phyloP scores from a whole-genome alignment of 2,329 filamentous ascomycete species.

The Aspergillus pseudoviridinutans region DNA sequence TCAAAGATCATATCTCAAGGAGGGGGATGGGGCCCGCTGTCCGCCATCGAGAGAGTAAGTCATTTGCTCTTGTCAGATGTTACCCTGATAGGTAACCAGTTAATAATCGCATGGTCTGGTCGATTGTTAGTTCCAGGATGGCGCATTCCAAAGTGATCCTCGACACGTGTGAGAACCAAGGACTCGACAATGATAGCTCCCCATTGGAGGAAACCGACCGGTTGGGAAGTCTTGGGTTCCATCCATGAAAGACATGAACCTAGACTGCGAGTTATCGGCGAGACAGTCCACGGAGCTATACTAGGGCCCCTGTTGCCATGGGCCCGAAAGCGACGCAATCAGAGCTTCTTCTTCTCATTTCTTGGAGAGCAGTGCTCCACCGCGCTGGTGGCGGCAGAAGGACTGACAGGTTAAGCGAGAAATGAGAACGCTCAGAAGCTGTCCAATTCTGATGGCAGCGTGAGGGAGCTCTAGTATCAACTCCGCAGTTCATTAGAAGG shows the following conservation, averaged over 20 bases:
- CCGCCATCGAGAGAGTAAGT: background rate
- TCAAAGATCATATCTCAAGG: background rate
- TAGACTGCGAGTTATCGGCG: background rate
- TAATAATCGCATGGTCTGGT: background rate
- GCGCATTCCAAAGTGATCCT: background rate
- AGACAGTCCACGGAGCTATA: background rate
- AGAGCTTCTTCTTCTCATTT: background rate
- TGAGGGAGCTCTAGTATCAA: background rate
- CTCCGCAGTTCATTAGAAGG: background rate
- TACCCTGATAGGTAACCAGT: background rate
- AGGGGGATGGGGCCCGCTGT: background rate
- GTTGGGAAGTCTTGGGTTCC: background rate
- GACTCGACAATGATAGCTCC: background rate
- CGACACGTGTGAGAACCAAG: background rate
- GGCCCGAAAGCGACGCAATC: background rate
- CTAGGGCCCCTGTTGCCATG: background rate
- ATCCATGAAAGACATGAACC: background rate
- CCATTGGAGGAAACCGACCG: background rate
- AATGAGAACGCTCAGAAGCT: background rate
- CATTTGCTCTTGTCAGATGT: background rate
- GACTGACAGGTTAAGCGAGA: background rate
- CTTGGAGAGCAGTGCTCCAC: background rate
- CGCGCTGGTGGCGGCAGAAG: background rate
- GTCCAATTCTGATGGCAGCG: background rate
- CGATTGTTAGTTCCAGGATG: background rate